phyloP scores from a whole-genome alignment of 768 basidiomycete genomes.

The Auricularia auricula-judae region DNA sequence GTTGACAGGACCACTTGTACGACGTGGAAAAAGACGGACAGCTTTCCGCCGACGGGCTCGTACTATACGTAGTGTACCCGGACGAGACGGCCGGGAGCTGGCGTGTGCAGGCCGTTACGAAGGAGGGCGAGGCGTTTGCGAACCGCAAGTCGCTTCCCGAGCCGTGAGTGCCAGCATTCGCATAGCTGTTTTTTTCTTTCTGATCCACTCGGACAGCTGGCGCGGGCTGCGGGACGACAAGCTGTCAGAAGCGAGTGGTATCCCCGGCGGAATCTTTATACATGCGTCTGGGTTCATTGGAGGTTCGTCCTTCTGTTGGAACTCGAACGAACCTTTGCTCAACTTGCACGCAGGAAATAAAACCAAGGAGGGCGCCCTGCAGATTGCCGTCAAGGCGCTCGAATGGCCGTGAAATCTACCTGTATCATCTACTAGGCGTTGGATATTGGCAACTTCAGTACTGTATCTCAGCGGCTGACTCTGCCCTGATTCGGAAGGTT shows the following conservation, averaged over 20 bases:
- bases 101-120: constrained; percentile 89
- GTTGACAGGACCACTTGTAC: constrained; percentile 73
- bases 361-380: constrained; percentile 78
- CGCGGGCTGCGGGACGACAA: constrained; percentile 81
- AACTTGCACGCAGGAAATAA: constrained; percentile 53
- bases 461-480: too few relatives aligned
- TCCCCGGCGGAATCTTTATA: constrained; percentile 80
- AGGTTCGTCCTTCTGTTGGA: constrained; percentile 35
- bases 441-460: too few relatives aligned
- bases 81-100: constrained; percentile 68
- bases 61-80: constrained; percentile 82
- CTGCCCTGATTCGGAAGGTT: too few relatives aligned
- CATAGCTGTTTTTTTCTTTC: neutral
- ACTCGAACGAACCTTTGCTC: neutral
- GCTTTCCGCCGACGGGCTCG: constrained; percentile 36
- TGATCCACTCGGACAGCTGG: constrained; percentile 37
- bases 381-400: constrained; percentile 64
- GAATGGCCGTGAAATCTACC: neutral
- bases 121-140: constrained; percentile 72
- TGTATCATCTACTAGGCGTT: too few relatives aligned
- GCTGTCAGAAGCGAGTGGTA: constrained; percentile 59
- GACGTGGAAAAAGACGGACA: constrained; percentile 59
- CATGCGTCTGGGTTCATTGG: constrained; percentile 98
- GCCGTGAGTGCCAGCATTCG: constrained; percentile 20
- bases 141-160: constrained; percentile 90